These are phyloP conservation scores for Obelidium mucronatum DNA, from an alignment of 192 early-diverging fungal genomes.

Conservation along the genomic window DNA sequence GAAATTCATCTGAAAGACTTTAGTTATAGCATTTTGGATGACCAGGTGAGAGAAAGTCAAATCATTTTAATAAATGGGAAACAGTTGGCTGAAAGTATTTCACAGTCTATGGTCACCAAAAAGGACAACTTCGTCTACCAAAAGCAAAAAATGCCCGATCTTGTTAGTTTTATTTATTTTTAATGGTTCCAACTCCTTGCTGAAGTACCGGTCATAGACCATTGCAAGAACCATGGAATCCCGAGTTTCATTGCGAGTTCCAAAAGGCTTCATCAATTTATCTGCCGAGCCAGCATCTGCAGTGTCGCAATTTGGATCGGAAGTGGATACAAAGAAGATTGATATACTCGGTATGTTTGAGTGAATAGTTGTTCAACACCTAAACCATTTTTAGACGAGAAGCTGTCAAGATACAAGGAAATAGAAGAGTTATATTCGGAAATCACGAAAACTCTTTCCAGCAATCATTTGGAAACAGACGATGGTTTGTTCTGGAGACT, in stretches of 20 bases:
- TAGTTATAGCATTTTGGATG: slow-evolving; percentile 41
- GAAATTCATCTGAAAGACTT: slow-evolving; percentile 42
- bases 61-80: too few species aligned
- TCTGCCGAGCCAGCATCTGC: slow-evolving; percentile 51
- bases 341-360: slow-evolving; percentile 37
- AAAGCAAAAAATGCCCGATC: slow-evolving; percentile 17
- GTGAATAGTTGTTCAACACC: neutral
- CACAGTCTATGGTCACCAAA: neutral
- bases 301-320: slow-evolving; percentile 47
- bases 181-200: neutral
- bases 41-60: slow-evolving; percentile 41
- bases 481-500: slow-evolving; percentile 43
- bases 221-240: slow-evolving; percentile 46
- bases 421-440: slow-evolving; percentile 66
- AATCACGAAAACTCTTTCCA: slow-evolving; percentile 58
- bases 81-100: too few species aligned
- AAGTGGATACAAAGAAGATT: slow-evolving; percentile 39
- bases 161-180: neutral
- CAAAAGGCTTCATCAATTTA: slow-evolving; percentile 57
- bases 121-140: neutral
- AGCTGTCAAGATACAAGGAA: slow-evolving; percentile 60
- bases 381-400: slow-evolving; percentile 50
- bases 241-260: slow-evolving; percentile 44
- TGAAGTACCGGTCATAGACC: neutral
- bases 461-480: slow-evolving; percentile 52